Conservation (phyloP, 1,139 yeast species). For the Hyphopichia pseudoburtonii region DNA sequence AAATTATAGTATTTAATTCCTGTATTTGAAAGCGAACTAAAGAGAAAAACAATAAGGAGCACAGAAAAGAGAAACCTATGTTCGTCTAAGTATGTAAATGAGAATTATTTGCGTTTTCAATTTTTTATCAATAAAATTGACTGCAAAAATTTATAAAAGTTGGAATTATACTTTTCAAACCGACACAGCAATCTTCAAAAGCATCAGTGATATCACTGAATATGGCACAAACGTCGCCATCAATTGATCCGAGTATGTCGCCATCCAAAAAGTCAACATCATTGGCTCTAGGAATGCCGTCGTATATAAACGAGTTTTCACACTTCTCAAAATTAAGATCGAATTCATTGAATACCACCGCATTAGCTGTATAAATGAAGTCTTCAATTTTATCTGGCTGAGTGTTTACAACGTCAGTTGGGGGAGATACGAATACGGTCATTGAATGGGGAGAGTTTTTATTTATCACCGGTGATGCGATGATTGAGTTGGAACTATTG, state of each 20-base stretch:
- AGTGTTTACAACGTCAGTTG: background rate
- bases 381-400: constrained; percentile 9
- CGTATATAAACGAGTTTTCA: constrained; percentile 7
- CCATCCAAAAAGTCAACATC: constrained; percentile 5
- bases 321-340: constrained; percentile 18
- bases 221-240: constrained; percentile 16
- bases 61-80: no score
- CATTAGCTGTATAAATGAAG: constrained; percentile 25
- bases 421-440: constrained; percentile 3
- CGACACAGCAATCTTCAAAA: constrained; percentile 14
- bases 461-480: constrained; percentile 9
- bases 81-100: no score
- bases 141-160: background rate
- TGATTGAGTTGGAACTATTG: constrained; percentile 21
- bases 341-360: constrained; percentile 22
- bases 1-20: no score
- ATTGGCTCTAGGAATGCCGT: constrained; percentile 10
- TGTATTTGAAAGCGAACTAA: no score
- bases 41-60: no score
- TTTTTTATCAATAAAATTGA: constrained; percentile 1
- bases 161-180: background rate
- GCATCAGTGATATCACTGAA: constrained; percentile 20
- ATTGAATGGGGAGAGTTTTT: constrained; percentile 2
- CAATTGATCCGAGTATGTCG: constrained; percentile 15
- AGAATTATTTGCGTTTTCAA: no score